phyloP scores from a whole-genome alignment of 345 rosid species.

The Excoecaria cochinchinensis region DNA sequence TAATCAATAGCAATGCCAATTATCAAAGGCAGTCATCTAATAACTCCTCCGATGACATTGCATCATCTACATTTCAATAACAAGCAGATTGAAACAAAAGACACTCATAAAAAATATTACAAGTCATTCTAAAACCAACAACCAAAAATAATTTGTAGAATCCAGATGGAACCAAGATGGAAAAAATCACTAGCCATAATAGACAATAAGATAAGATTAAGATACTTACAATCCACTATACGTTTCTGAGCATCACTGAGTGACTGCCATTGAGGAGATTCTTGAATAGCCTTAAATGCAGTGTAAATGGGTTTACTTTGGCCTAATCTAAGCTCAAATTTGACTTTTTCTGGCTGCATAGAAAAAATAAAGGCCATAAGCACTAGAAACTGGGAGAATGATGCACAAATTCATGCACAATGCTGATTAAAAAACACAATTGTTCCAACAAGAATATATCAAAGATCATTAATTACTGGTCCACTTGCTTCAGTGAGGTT shows the following conservation, averaged over 20 bases:
- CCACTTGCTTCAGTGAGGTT: not conserved
- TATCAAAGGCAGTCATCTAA: not conserved
- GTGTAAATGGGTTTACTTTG: slow-evolving; percentile 78
- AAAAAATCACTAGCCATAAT: not conserved
- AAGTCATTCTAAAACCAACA: not conserved
- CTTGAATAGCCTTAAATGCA: slow-evolving; percentile 70
- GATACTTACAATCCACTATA: slow-evolving; percentile 61
- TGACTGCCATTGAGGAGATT: slow-evolving; percentile 60
- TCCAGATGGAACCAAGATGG: not conserved
- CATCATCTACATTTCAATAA: slow-evolving; percentile 1
- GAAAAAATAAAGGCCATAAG: slow-evolving; percentile 7
- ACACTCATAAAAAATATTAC: no score
- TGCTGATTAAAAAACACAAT: not conserved
- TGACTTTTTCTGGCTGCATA: slow-evolving; percentile 76
- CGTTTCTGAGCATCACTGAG: slow-evolving; percentile 71
- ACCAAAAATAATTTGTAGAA: not conserved
- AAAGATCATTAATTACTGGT: not conserved
- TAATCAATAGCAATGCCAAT: not conserved
- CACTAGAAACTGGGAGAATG: slow-evolving; percentile 10
- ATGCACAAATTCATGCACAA: slow-evolving; percentile 2
- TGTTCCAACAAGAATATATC: not conserved
- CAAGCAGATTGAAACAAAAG: not conserved
- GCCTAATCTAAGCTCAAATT: slow-evolving; percentile 65
- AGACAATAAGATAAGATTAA: not conserved
- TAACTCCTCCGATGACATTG: not conserved